These are phyloP conservation scores for Nephelium lappaceum DNA, from an alignment of 345 rosid species.

Conservation along the genomic window DNA sequence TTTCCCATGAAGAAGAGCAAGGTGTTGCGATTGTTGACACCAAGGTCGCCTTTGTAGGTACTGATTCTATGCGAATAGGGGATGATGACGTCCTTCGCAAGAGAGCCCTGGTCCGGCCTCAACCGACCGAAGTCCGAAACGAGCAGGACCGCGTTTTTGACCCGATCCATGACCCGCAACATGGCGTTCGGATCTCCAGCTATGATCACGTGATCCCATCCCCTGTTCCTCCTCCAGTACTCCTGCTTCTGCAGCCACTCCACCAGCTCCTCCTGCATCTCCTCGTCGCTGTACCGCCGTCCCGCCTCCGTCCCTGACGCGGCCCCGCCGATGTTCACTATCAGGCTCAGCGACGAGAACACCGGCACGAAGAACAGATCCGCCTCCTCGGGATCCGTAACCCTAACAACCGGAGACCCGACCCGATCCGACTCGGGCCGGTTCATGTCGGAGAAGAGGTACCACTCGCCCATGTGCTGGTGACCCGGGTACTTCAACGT, in stretches of 20 bases:
- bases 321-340: conserved; percentile 60
- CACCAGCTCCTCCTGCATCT: conserved; percentile 76
- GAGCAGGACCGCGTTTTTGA: conserved; percentile 67
- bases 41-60: conserved; percentile 63
- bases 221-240: conserved; percentile 78
- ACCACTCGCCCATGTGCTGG: conserved; percentile 99
- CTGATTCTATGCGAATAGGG: conserved; percentile 91
- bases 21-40: conserved; percentile 60
- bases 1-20: conserved; percentile 98
- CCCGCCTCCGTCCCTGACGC: conserved; percentile 32
- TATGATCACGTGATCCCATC: conserved; percentile 77
- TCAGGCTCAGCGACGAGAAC: conserved; percentile 81
- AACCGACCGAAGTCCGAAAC: conserved; percentile 88
- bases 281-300: conserved; percentile 75
- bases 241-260: conserved; percentile 82
- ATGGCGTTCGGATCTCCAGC: conserved; percentile 97
- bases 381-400: conserved; percentile 78
- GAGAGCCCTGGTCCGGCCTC: conserved; percentile 81
- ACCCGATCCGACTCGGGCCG: conserved; percentile 58
- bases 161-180: conserved; percentile 58
- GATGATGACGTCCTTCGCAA: conserved; percentile 84
- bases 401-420: conserved; percentile 63
- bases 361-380: conserved; percentile 87
- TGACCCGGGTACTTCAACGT: conserved; percentile 84
- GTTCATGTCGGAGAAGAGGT: conserved; percentile 67